Evolutionary conservation across 768 basidiomycete genomes (phyloP).

Genomic region (Tephrocybe sp.): DNA sequence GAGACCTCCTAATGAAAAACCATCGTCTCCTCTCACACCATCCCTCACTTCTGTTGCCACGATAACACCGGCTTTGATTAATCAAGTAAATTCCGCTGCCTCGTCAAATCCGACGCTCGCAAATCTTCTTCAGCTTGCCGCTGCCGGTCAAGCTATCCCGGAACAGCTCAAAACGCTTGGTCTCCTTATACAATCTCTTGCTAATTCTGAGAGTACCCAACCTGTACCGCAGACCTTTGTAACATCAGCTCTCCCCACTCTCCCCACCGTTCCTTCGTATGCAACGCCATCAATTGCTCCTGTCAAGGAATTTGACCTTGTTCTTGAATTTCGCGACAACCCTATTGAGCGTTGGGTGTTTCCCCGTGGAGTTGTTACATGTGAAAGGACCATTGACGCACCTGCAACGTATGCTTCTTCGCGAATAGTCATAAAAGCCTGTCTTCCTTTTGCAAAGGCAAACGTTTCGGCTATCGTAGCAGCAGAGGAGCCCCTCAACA

Average conservation of each 20-base stretch:
- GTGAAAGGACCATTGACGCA: conserved; percentile 38
- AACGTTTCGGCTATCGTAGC: background rate
- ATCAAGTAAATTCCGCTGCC: conserved; percentile 67
- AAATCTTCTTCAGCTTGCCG: conserved; percentile 64
- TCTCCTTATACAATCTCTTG: conserved; percentile 70
- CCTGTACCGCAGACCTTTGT: conserved; percentile 12
- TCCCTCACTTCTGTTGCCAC: conserved; percentile 44
- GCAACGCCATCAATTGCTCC: conserved; percentile 22
- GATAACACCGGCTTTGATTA: conserved; percentile 58
- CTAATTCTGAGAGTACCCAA: conserved; percentile 29
- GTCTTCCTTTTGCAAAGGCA: conserved; percentile 41
- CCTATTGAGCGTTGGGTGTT: conserved; percentile 67
- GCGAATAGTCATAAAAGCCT: conserved; percentile 41
- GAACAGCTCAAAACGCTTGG: conserved; percentile 71
- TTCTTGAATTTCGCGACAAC: conserved; percentile 69
- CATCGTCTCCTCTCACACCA: conserved; percentile 42
- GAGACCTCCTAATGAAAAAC: conserved; percentile 2
- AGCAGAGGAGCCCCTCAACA: conserved; percentile 12
- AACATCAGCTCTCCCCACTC: conserved; percentile 6
- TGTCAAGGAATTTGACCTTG: conserved; percentile 66
- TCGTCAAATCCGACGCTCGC: conserved; percentile 67
- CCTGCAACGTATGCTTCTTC: conserved; percentile 17
- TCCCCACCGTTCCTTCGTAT: conserved; percentile 13
- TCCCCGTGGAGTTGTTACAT: conserved; percentile 58
- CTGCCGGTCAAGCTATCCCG: conserved; percentile 57